Evolutionary conservation across 805 yeast genomes (phyloP).

Genomic region (Alloascoidea africana): DNA sequence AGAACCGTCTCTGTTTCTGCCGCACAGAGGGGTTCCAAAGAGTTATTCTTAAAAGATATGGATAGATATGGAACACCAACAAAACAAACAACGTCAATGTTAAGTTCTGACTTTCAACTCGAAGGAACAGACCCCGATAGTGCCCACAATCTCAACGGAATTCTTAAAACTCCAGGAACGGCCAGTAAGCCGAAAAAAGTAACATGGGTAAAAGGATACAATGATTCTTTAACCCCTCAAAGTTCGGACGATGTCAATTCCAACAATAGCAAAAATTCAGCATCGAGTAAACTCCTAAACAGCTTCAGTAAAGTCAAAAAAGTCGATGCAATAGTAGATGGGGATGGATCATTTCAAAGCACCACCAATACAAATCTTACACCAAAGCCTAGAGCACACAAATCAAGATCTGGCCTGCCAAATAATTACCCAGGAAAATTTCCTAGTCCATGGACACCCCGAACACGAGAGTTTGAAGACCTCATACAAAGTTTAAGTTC

Average conservation of each 20-base stretch:
- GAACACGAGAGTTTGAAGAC: background rate
- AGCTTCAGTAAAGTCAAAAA: background rate
- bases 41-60: too few relatives aligned
- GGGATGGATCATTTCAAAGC: background rate
- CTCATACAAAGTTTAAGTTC: background rate
- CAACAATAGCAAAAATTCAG: background rate
- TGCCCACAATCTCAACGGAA: too few relatives aligned
- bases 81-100: too few relatives aligned
- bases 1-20: too few relatives aligned
- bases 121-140: too few relatives aligned
- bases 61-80: too few relatives aligned
- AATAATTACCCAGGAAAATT: conserved; percentile 3
- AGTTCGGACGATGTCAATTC: background rate
- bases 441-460: conserved; percentile 3
- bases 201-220: conserved; percentile 1
- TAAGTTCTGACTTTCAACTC: too few relatives aligned
- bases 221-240: background rate
- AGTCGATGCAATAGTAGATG: background rate
- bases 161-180: conserved; percentile 3
- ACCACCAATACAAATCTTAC: background rate
- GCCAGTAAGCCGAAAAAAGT: conserved; percentile 2
- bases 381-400: too few relatives aligned
- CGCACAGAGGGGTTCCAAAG: too few relatives aligned
- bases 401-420: conserved; percentile 1
- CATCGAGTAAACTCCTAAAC: background rate